A percentile compares a stretch with the other conserved stretches of the same genome.
phyloP scores from a whole-genome alignment of 140 eudicot species.

The Cichorium intybus region DNA sequence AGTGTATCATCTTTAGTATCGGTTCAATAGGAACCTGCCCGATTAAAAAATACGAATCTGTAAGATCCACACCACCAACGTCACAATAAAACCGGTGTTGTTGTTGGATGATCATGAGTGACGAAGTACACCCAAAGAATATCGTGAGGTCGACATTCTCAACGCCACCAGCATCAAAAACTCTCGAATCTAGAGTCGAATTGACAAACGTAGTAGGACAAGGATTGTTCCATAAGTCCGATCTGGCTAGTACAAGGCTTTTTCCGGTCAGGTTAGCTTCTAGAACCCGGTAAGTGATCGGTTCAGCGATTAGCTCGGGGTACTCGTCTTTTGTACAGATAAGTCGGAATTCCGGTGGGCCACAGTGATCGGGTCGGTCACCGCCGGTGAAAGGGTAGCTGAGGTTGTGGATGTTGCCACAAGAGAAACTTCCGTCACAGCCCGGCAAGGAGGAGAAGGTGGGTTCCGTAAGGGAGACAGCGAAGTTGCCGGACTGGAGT shows the following conservation, averaged over 20 bases:
- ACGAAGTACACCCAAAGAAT: constrained; percentile 52
- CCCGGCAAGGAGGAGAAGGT: constrained; percentile 24
- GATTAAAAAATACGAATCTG: constrained; percentile 41
- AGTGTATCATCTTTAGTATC: constrained; percentile 31
- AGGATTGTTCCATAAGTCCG: constrained; percentile 49
- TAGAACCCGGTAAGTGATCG: constrained; percentile 46
- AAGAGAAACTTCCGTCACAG: constrained; percentile 47
- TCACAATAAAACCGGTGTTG: constrained; percentile 42
- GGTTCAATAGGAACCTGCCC: constrained; percentile 64
- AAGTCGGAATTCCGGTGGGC: constrained; percentile 63
- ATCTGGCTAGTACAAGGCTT: constrained; percentile 35
- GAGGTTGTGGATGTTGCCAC: constrained; percentile 50
- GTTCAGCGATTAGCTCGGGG: constrained; percentile 36
- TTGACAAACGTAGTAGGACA: constrained; percentile 44
- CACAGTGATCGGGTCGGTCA: constrained; percentile 56
- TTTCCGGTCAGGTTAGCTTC: constrained; percentile 34
- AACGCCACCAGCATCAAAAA: constrained; percentile 14
- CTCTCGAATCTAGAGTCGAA: constrained; percentile 38
- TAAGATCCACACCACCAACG: constrained; percentile 32
- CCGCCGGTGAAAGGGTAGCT: constrained; percentile 69
- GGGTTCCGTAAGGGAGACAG: constrained; percentile 23
- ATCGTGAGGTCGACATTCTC: constrained; percentile 42
- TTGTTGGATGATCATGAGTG: constrained; percentile 15
- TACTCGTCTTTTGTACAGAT: constrained; percentile 29
- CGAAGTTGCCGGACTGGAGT: constrained; percentile 7